Conservation (phyloP, 129 eudicot genomes). For the Tagetes patula region DNA sequence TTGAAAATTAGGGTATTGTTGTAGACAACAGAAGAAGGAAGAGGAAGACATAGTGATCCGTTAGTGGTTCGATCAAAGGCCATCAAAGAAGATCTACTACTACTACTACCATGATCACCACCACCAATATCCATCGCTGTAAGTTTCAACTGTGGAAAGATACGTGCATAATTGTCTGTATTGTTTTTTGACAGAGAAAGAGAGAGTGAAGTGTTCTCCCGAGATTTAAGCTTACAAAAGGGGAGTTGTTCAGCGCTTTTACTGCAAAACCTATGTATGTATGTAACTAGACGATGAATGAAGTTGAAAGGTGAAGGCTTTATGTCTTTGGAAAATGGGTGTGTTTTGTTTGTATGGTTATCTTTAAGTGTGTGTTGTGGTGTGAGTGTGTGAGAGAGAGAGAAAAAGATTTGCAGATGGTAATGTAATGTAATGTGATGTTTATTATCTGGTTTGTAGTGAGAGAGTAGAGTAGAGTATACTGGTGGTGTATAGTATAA, state of each 20-base stretch:
- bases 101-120: constrained; percentile 20
- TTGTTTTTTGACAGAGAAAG: not conserved
- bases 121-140: constrained; percentile 18
- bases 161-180: constrained; percentile 28
- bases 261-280: constrained; percentile 63
- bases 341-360: constrained; percentile 12
- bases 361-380: constrained; percentile 10
- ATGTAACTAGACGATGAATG: constrained; percentile 9
- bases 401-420: constrained; percentile 21
- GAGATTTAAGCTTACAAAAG: constrained; percentile 63
- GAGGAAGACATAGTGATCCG: constrained; percentile 32
- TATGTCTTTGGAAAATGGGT: constrained; percentile 36
- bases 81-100: constrained; percentile 51
- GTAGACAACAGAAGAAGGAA: constrained; percentile 41
- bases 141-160: constrained; percentile 30
- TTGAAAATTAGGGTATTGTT: constrained; percentile 38
- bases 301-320: constrained; percentile 31
- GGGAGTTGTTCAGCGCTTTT: constrained; percentile 52
- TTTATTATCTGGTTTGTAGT: constrained; percentile 36
- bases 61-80: constrained; percentile 34
- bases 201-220: constrained; percentile 46
- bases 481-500: not conserved
- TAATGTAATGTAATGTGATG: constrained; percentile 33
- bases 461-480: not conserved
- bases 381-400: constrained; percentile 17